These are phyloP conservation scores for Microdochium nivale DNA, from an alignment of 2,329 filamentous ascomycete genomes.

Conservation along the genomic window DNA sequence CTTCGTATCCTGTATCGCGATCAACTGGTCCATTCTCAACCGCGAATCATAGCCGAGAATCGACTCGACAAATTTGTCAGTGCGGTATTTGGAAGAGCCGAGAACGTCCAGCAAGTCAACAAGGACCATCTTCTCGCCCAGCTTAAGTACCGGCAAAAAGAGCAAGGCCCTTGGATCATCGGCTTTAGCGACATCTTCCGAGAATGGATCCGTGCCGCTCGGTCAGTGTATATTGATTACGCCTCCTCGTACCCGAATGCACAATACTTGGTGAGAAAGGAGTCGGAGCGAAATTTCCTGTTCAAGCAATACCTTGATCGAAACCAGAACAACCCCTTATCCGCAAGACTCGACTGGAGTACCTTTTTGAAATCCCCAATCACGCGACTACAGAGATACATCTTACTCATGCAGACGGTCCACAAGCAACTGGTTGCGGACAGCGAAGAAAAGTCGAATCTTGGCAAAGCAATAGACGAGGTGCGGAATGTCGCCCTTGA, in stretches of 20 bases:
- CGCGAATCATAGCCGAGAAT: conserved; percentile 72
- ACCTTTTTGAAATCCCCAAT: conserved; percentile 92
- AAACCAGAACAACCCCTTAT: conserved; percentile 68
- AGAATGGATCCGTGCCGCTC: conserved; percentile 96
- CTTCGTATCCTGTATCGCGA: conserved; percentile 81
- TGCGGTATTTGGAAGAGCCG: conserved; percentile 85
- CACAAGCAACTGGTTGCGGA: conserved; percentile 76
- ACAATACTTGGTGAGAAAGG: conserved; percentile 72
- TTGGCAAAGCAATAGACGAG: conserved; percentile 79
- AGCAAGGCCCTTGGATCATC: conserved; percentile 88
- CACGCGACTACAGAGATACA: conserved; percentile 84
- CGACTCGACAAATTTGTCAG: conserved; percentile 71
- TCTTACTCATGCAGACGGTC: conserved; percentile 73
- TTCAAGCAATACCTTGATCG: conserved; percentile 83
- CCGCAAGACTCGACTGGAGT: conserved; percentile 82
- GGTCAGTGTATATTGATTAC: conserved; percentile 82
- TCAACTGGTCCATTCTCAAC: conserved; percentile 61
- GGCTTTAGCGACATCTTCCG: conserved; percentile 97
- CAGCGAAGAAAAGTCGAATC: conserved; percentile 80
- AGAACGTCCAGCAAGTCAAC: conserved; percentile 82
- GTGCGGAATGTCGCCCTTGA: conserved; percentile 84
- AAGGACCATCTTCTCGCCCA: conserved; percentile 88
- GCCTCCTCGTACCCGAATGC: conserved; percentile 81
- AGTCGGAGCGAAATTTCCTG: conserved; percentile 73
- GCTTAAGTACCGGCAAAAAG: conserved; percentile 92